These are phyloP conservation scores for Nicotiana sylvestris DNA, from an alignment of 257 asterid genomes.

Conservation along the genomic window DNA sequence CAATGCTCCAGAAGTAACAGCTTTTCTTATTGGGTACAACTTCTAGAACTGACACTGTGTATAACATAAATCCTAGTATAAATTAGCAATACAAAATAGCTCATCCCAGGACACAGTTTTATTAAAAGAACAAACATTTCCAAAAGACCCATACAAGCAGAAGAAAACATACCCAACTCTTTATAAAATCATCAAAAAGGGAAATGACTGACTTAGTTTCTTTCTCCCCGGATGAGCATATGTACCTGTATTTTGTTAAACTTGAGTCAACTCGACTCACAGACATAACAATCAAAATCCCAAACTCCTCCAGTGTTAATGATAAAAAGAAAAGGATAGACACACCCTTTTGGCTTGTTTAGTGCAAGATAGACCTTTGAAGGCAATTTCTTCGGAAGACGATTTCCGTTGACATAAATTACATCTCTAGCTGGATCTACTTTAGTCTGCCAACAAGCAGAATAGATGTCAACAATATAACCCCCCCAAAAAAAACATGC, in stretches of 20 bases:
- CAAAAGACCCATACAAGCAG: conserved; percentile 8
- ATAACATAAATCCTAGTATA: neutral
- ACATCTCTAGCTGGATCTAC: conserved; percentile 89
- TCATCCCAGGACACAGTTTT: neutral
- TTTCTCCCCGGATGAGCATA: conserved; percentile 91
- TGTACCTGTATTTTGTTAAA: conserved; percentile 53
- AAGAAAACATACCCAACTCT: conserved; percentile 63
- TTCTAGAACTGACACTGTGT: neutral
- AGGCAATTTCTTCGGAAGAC: conserved; percentile 82
- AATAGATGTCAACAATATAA: conserved; percentile 11
- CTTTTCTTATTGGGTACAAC: neutral
- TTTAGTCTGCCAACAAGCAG: conserved; percentile 60
- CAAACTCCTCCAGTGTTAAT: neutral
- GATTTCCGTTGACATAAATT: conserved; percentile 82
- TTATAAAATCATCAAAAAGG: conserved; percentile 72
- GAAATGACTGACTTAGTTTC: conserved; percentile 78
- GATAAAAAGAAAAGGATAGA: conserved; percentile 13
- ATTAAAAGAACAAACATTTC: neutral
- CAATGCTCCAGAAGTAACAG: neutral
- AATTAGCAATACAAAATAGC: neutral
- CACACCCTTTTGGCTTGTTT: conserved; percentile 99
- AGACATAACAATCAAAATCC: conserved; percentile 1
- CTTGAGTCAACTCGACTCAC: conserved; percentile 20
- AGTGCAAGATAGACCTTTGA: conserved; percentile 91
- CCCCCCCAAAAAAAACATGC: neutral